These are phyloP conservation scores for Aspergillus sp. DNA, from an alignment of 2,329 filamentous ascomycete species.

Conservation along the genomic window DNA sequence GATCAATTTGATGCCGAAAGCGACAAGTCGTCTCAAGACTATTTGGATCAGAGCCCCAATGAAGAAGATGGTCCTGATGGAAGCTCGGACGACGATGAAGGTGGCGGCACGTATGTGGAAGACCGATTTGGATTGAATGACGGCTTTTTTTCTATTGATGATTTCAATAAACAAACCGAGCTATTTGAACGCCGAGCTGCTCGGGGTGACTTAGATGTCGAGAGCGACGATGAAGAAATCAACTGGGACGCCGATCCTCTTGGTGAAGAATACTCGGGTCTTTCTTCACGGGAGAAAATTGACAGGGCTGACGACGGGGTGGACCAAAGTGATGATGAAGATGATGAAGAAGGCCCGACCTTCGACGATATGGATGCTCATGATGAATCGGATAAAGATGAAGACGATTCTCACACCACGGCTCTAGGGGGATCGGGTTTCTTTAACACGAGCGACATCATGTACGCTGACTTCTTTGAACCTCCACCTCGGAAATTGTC, in stretches of 20 bases:
- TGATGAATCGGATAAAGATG: constrained; percentile 62
- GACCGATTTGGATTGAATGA: constrained; percentile 90
- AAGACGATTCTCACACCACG: constrained; percentile 56
- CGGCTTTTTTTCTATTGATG: constrained; percentile 95
- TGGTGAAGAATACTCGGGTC: constrained; percentile 29
- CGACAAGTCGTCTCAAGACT: constrained; percentile 11
- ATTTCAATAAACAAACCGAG: constrained; percentile 93
- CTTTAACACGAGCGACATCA: constrained; percentile 81
- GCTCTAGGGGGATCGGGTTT: constrained; percentile 60
- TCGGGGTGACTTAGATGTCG: constrained; percentile 69
- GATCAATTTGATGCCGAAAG: neutral
- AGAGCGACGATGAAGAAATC: constrained; percentile 77
- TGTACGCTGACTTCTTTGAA: constrained; percentile 91
- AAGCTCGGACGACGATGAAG: constrained; percentile 26
- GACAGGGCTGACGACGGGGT: constrained; percentile 53
- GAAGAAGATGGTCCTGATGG: constrained; percentile 24
- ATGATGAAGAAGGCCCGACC: constrained; percentile 74
- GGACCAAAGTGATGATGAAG: constrained; percentile 60
- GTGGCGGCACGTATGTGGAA: constrained; percentile 58
- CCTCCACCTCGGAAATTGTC: constrained; percentile 73
- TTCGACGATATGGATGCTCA: constrained; percentile 78
- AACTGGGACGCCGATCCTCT: constrained; percentile 84
- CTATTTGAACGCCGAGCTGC: constrained; percentile 84
- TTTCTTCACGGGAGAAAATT: constrained; percentile 5
- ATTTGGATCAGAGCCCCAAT: constrained; percentile 13